Evolutionary conservation across 1,284 basidiomycete species (phyloP).

Genomic region (Ganoderma lucidum): DNA sequence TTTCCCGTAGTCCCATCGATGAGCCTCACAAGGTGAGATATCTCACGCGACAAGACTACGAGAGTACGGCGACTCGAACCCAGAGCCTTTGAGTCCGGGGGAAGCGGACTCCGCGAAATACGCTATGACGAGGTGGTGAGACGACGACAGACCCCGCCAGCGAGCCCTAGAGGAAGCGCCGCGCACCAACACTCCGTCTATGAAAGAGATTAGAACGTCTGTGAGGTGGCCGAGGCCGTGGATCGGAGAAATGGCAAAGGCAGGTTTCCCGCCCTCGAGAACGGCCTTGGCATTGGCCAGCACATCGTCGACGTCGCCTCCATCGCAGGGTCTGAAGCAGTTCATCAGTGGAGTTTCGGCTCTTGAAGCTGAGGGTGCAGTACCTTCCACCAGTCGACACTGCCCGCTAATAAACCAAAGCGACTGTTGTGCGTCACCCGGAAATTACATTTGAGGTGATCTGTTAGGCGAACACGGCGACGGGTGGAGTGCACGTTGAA

Average conservation of each 20-base stretch:
- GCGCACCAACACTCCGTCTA: conserved; percentile 1
- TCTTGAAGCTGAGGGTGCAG: background rate
- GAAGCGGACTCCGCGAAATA: background rate
- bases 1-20: conserved; percentile 1
- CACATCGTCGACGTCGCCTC: background rate
- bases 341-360: conserved; percentile 1
- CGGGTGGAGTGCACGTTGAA: background rate
- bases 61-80: background rate
- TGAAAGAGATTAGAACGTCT: background rate
- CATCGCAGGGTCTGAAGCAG: conserved; percentile 1
- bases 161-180: too few relatives aligned
- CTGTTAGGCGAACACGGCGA: background rate
- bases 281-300: background rate
- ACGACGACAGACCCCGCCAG: too few relatives aligned
- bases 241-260: conserved; percentile 4
- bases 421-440: background rate
- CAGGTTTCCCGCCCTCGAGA: conserved; percentile 3
- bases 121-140: background rate
- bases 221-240: background rate
- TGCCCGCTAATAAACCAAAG: background rate
- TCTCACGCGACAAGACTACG: background rate
- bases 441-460: background rate
- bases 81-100: background rate
- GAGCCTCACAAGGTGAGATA: conserved; percentile 8
- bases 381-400: background rate